These are phyloP conservation scores for Thermochaetoides dissita DNA, from an alignment of 2,329 filamentous ascomycete species.

Conservation along the genomic window DNA sequence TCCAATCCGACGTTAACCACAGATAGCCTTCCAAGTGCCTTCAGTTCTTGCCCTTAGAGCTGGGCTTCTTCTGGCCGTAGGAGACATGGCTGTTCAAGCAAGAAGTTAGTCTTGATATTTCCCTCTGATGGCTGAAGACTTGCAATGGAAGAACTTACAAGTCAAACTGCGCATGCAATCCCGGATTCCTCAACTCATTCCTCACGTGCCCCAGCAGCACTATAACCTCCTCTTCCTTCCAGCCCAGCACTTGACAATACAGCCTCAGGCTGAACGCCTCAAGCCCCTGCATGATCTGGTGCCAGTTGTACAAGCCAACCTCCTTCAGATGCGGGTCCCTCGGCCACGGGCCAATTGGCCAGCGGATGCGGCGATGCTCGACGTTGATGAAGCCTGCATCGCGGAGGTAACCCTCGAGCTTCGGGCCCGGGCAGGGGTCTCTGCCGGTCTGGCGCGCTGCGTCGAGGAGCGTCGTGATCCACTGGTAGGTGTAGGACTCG, in stretches of 20 bases:
- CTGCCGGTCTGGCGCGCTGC: constrained; percentile 12
- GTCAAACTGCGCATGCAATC: constrained; percentile 15
- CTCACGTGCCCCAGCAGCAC: constrained; percentile 15
- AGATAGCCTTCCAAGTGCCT: not conserved
- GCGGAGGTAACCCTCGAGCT: constrained; percentile 18
- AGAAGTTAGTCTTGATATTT: not conserved
- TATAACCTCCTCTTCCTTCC: constrained; percentile 15
- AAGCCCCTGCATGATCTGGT: constrained; percentile 14
- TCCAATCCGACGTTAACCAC: not conserved
- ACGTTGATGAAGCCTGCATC: constrained; percentile 12
- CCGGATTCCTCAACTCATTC: constrained; percentile 15
- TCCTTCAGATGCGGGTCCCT: constrained; percentile 17
- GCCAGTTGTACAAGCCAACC: constrained; percentile 13
- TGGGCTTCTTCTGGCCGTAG: constrained; percentile 2
- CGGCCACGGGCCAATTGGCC: constrained; percentile 18
- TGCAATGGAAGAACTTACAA: constrained; percentile 8
- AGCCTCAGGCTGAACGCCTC: constrained; percentile 17
- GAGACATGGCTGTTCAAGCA: constrained; percentile 2
- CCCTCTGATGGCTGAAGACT: not conserved
- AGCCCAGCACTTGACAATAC: constrained; percentile 17
- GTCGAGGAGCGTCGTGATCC: constrained; percentile 13
- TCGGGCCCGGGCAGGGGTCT: constrained; percentile 15
- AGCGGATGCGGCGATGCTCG: constrained; percentile 4
- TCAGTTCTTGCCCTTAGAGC: not conserved
- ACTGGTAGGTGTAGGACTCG: constrained; percentile 5